phyloP scores from a whole-genome alignment of 176 grass and related monocot species.

The Paspalum vaginatum region DNA sequence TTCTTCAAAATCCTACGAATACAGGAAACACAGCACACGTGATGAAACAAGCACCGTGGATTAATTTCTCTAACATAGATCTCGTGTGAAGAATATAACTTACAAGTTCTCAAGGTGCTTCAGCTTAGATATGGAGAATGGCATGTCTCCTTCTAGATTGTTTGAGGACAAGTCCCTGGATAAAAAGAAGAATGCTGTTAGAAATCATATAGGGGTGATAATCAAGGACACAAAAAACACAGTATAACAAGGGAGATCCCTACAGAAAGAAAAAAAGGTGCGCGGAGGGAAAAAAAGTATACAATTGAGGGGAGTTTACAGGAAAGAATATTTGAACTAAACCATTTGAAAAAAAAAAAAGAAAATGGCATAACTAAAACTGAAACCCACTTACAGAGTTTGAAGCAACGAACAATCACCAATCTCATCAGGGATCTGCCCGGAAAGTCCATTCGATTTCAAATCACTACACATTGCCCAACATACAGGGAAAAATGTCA shows the following conservation, averaged over 20 bases:
- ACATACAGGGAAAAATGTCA: slow-evolving; percentile 7
- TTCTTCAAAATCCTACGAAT: slow-evolving; percentile 80
- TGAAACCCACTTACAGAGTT: slow-evolving; percentile 61
- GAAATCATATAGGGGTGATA: not conserved
- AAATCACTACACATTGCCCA: slow-evolving; percentile 58
- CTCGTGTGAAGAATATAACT: slow-evolving; percentile 16
- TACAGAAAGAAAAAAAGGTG: not conserved
- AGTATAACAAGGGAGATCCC: not conserved
- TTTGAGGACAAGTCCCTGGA: slow-evolving; percentile 92
- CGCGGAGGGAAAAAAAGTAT: not conserved
- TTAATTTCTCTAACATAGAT: not conserved
- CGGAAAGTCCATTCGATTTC: slow-evolving; percentile 77
- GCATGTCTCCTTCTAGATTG: slow-evolving; percentile 85
- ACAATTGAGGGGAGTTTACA: not conserved
- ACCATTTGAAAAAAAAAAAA: not conserved
- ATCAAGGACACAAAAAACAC: not conserved
- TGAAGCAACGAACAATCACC: slow-evolving; percentile 72
- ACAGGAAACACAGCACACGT: not conserved
- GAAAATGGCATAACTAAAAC: not conserved
- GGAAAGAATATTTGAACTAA: not conserved
- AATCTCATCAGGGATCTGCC: slow-evolving; percentile 95
- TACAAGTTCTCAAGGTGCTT: slow-evolving; percentile 91
- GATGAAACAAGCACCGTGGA: not conserved
- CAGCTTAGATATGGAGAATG: slow-evolving; percentile 92
- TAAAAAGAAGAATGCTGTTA: not conserved